These are phyloP conservation scores for Breviolum minutum DNA, from an alignment of 73 alveolate species.

Conservation along the genomic window DNA sequence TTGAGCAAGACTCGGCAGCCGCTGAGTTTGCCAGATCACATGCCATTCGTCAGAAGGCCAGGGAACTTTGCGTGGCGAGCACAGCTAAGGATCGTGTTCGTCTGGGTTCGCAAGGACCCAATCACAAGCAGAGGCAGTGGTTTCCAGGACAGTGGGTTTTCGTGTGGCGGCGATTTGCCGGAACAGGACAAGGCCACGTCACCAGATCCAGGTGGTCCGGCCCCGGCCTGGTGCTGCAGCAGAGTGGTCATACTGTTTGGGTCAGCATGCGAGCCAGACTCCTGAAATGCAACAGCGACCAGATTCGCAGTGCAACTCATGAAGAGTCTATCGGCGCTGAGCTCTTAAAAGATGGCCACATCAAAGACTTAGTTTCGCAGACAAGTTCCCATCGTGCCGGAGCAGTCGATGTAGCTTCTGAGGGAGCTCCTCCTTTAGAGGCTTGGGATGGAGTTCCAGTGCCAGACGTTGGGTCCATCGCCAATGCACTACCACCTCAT, in stretches of 20 bases:
- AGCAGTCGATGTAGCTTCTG: constrained; percentile 3
- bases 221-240: constrained; percentile 18
- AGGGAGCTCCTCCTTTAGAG: neutral
- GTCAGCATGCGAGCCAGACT: constrained; percentile 28
- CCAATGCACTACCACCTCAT: no score
- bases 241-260: neutral
- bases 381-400: no score
- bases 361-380: no score
- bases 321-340: constrained; percentile 17
- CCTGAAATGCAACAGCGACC: constrained; percentile 14
- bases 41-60: neutral
- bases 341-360: neutral
- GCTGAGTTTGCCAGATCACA: neutral
- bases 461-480: no score
- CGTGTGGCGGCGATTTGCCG: constrained; percentile 25
- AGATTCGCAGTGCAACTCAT: neutral
- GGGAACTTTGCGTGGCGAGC: neutral
- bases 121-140: neutral
- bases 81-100: neutral
- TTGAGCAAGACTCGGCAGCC: neutral
- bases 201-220: constrained; percentile 13
- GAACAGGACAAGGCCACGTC: no score
- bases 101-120: neutral
- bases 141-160: constrained; percentile 9
- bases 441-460: neutral